These are phyloP conservation scores for Rachicladosporium sp. DNA, from an alignment of 2,329 filamentous ascomycete genomes.

Conservation along the genomic window DNA sequence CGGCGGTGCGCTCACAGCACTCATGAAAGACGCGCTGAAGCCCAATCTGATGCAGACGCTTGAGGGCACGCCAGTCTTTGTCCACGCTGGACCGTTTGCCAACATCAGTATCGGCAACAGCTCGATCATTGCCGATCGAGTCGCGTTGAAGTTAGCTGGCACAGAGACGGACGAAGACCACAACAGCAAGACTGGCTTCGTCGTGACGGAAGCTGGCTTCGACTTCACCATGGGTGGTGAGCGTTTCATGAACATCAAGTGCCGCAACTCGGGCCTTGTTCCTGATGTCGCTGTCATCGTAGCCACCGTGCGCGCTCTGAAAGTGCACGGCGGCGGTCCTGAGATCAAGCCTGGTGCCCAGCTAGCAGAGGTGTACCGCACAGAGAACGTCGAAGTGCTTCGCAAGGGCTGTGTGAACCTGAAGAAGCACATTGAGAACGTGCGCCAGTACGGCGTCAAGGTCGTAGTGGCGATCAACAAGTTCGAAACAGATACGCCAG, in stretches of 20 bases:
- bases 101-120: slow-evolving; percentile 98
- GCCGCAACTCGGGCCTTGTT: slow-evolving; percentile 79
- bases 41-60: slow-evolving; percentile 98
- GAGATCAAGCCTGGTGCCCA: slow-evolving; percentile 78
- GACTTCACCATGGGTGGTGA: slow-evolving; percentile 99
- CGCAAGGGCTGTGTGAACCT: slow-evolving; percentile 86
- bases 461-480: slow-evolving; percentile 97
- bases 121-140: slow-evolving; percentile 86
- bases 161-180: slow-evolving; percentile 86
- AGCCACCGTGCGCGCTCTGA: slow-evolving; percentile 86
- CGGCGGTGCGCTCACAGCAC: slow-evolving; percentile 78
- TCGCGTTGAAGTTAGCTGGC: slow-evolving; percentile 89
- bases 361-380: slow-evolving; percentile 76
- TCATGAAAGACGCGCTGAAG: slow-evolving; percentile 98
- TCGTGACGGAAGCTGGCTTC: slow-evolving; percentile 93
- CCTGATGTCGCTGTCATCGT: slow-evolving; percentile 93
- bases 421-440: slow-evolving; percentile 88
- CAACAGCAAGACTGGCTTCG: slow-evolving; percentile 72
- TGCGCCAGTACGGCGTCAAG: slow-evolving; percentile 76
- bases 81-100: slow-evolving; percentile 93
- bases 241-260: slow-evolving; percentile 99
- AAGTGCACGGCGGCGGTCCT: slow-evolving; percentile 94
- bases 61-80: slow-evolving; percentile 93
- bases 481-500: slow-evolving; percentile 86
- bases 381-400: slow-evolving; percentile 87